Conservation (phyloP, 2,329 filamentous ascomycete genomes). For the Fonsecaea pedrosoi region DNA sequence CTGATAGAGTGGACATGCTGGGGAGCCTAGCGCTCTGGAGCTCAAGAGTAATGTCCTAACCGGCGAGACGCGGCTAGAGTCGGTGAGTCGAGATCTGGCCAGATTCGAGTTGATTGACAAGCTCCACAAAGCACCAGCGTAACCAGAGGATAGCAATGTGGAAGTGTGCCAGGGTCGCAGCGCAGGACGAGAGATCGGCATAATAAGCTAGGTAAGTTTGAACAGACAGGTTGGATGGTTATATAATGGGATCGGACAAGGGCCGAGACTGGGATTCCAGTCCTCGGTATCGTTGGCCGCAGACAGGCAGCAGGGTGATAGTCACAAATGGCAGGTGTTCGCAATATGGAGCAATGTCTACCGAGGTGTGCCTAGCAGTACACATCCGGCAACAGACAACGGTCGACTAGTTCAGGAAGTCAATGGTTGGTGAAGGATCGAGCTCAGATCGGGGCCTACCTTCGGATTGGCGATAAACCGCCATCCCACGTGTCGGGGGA, state of each 20-base stretch:
- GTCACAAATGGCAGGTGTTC: not conserved
- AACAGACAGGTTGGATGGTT: not conserved
- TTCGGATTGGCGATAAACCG: not conserved
- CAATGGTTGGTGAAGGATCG: not conserved
- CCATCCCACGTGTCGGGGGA: not conserved
- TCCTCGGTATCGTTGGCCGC: not conserved
- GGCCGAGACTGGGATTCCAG: not conserved
- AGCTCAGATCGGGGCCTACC: too few relatives aligned
- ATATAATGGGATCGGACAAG: constrained; percentile 1
- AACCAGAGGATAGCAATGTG: not conserved
- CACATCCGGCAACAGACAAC: not conserved
- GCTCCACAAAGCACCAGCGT: not conserved
- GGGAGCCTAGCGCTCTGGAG: not conserved
- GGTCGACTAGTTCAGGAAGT: constrained; percentile 8
- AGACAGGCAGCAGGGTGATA: constrained; percentile 8
- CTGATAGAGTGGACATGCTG: not conserved
- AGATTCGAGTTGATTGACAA: not conserved
- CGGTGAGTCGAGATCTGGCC: not conserved
- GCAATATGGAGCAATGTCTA: not conserved
- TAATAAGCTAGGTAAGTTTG: not conserved
- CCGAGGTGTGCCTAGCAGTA: constrained; percentile 10
- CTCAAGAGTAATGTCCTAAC: not conserved
- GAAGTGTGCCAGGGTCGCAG: not conserved
- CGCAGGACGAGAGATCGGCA: not conserved
- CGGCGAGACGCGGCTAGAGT: not conserved